A percentile compares a stretch with the other conserved stretches of the same genome.
These are phyloP conservation scores for Geotrichum europaeum DNA, from an alignment of 1,139 yeast species.

Conservation along the genomic window DNA sequence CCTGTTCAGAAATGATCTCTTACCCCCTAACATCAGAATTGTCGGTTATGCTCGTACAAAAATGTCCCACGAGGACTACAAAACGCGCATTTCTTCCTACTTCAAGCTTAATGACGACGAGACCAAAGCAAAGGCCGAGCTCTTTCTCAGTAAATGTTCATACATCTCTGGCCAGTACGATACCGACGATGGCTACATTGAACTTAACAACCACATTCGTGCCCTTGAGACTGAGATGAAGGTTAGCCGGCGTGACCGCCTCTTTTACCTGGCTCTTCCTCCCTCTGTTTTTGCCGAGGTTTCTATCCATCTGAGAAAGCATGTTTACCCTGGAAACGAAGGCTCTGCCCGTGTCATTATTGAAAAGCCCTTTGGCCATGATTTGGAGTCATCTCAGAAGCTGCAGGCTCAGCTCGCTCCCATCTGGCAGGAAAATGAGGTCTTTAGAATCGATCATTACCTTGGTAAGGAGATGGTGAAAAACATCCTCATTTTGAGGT, in stretches of 20 bases:
- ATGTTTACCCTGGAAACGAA: constrained; percentile 53
- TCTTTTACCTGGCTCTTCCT: constrained; percentile 90
- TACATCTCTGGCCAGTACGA: constrained; percentile 82
- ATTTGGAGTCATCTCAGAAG: constrained; percentile 67
- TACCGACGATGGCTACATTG: constrained; percentile 61
- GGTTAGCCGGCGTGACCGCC: constrained; percentile 45
- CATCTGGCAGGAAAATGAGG: constrained; percentile 81
- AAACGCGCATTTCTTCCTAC: constrained; percentile 55
- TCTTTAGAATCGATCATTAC: constrained; percentile 94
- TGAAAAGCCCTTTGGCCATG: constrained; percentile 97
- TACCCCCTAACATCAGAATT: constrained; percentile 65
- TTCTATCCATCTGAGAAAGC: constrained; percentile 62
- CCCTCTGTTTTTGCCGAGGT: constrained; percentile 86
- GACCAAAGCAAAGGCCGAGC: constrained; percentile 44
- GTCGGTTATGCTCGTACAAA: constrained; percentile 90
- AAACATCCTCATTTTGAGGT: constrained; percentile 79
- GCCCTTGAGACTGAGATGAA: constrained; percentile 48
- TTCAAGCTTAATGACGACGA: constrained; percentile 54
- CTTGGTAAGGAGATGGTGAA: constrained; percentile 97
- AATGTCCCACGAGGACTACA: constrained; percentile 59
- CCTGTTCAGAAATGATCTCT: constrained; percentile 65
- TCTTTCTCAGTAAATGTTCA: constrained; percentile 57
- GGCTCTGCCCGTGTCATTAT: constrained; percentile 80
- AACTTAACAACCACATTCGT: constrained; percentile 50
- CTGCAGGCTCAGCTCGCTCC: constrained; percentile 77